Base-by-base conservation (phyloP, 345 rosid species). In the Rhizophora apiculata region DNA sequence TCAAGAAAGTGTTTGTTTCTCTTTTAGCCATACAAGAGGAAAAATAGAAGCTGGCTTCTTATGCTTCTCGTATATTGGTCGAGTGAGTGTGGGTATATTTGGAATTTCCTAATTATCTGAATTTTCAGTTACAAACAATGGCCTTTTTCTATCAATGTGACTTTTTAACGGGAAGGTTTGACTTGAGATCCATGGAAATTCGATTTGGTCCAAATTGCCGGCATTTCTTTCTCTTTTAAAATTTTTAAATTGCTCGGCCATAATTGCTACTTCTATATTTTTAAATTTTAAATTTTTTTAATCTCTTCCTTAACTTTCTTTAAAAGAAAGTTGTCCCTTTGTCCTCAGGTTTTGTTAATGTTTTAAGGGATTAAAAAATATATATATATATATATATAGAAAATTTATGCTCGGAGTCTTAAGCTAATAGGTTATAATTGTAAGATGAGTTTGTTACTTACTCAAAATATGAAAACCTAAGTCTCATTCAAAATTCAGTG, bases 141-240 rank as follows among this genome's bases (percentile, higher is more conserved):
- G 18, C 3, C 49, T 68, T 22, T 49, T 37, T 74, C 81, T 62
- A 55, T 57, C 61, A 61, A 76, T 18, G 60, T 61, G 80, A 76
- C 86, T 75, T 30, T 78, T 87, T 82, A 75, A 63, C 81, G 83
- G 82, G 65, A 66, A 52, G 22, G 62, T 80, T 82, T 56, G 49
- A 43, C 49, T 43, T 43, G 18, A 13, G 3, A 43, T 85, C 80
- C 85, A 76, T 34, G 43, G 49, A n/a, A 9, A 16, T 36, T 20
- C 1, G 59, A 22, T 26, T 39, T 52, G 54, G 82, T 80, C 82
- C 68, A 62, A 55, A 53, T 63, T 73, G 67, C 79, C 72, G 76
- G 76, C 82, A 72, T 2, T 1, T 27, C 5, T 46, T 20, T 30
- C 43, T 48, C 57, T 1, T 16, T 36, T n/a, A 21, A 10, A 10